Conservation (phyloP, 345 rosid genomes). For the Streptanthus diversifolius region DNA sequence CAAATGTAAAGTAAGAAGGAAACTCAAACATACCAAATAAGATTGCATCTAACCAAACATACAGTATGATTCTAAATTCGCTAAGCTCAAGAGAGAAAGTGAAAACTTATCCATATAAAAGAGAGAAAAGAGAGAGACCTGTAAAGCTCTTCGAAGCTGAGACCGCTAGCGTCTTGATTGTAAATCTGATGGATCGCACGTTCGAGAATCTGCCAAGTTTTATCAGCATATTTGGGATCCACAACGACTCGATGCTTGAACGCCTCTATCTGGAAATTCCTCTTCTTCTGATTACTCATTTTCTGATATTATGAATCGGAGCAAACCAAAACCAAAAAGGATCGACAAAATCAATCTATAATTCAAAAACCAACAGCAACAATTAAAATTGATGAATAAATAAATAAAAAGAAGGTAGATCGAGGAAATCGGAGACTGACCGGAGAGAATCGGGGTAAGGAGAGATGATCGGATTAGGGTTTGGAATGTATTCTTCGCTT, state of each 20-base stretch:
- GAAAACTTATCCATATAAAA: too few species aligned
- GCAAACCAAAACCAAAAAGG: neutral
- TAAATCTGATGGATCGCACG: constrained; percentile 98
- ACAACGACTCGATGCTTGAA: constrained; percentile 96
- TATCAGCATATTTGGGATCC: constrained; percentile 96
- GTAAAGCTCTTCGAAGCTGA: constrained; percentile 96
- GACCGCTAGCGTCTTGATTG: constrained; percentile 97
- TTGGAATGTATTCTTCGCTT: constrained; percentile 32
- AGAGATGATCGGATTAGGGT: constrained; percentile 31
- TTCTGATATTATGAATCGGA: constrained; percentile 17
- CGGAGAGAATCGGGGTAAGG: constrained; percentile 21
- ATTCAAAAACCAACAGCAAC: neutral
- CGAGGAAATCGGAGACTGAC: constrained; percentile 34
- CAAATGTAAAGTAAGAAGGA: too few species aligned
- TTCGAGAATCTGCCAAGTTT: constrained; percentile 96
- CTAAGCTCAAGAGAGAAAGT: too few species aligned
- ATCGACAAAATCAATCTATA: constrained; percentile 21
- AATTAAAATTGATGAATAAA: neutral
- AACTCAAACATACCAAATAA: too few species aligned
- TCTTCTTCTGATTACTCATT: constrained; percentile 97
- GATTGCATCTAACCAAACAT: neutral
- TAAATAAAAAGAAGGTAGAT: neutral
- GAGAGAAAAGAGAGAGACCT: constrained; percentile 42
- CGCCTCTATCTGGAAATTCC: constrained; percentile 97
- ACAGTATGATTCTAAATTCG: neutral